Conservation (phyloP, 441 rosid genomes). For the Jatropha multifida region DNA sequence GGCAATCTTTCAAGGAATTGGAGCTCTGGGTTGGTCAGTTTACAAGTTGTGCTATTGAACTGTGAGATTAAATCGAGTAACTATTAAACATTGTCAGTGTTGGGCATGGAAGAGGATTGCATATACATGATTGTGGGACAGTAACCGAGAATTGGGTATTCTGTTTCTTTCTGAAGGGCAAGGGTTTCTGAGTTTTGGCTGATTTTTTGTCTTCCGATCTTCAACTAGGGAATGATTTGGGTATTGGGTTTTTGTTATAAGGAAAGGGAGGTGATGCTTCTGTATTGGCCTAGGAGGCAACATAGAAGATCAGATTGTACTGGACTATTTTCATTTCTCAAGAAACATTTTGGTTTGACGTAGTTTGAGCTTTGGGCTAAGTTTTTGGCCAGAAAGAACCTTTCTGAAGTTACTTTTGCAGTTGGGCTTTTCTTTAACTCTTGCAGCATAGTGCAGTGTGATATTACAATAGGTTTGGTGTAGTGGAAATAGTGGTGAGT, state of each 20-base stretch:
- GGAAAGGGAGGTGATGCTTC: conserved; percentile 34
- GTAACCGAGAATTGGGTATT: conserved; percentile 18
- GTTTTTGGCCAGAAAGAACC: conserved; percentile 16
- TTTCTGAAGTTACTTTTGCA: conserved; percentile 11
- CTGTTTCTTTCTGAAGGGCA: conserved; percentile 14
- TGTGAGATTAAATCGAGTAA: conserved; percentile 26
- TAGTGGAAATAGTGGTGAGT: conserved; percentile 8
- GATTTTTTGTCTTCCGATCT: conserved; percentile 16
- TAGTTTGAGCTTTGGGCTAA: conserved; percentile 23
- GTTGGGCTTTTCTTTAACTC: conserved; percentile 18
- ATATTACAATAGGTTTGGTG: conserved; percentile 18
- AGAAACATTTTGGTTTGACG: conserved; percentile 37
- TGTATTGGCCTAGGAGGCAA: conserved; percentile 28
- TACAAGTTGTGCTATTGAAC: conserved; percentile 17
- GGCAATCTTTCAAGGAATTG: conserved; percentile 24
- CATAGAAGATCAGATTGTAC: conserved; percentile 30
- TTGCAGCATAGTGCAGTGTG: conserved; percentile 12
- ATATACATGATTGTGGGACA: conserved; percentile 22
- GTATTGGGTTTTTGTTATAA: conserved; percentile 20
- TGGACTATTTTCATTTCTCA: conserved; percentile 34
- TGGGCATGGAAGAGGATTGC: conserved; percentile 50
- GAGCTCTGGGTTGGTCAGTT: conserved; percentile 28
- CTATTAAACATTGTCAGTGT: conserved; percentile 24
- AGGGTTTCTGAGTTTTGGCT: conserved; percentile 20
- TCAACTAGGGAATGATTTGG: conserved; percentile 35